Conservation (phyloP, 2,329 filamentous ascomycete species). For the Talaromyces sp. region DNA sequence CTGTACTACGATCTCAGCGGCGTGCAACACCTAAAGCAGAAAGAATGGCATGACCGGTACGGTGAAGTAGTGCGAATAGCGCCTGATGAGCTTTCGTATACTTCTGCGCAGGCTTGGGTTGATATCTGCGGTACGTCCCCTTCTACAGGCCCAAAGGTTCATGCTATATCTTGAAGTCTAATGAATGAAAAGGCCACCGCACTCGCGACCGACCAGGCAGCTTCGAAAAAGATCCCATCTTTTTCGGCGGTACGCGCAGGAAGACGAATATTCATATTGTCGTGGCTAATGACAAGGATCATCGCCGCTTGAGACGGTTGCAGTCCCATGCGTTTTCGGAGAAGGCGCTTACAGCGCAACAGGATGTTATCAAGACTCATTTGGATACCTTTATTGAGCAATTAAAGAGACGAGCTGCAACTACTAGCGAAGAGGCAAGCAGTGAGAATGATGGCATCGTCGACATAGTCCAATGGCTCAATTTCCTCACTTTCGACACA, state of each 20-base stretch:
- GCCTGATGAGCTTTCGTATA: constrained; percentile 46
- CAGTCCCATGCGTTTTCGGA: constrained; percentile 4
- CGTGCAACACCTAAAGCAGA: constrained; percentile 27
- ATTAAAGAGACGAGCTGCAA: constrained; percentile 18
- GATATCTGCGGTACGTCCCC: constrained; percentile 41
- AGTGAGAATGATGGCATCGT: constrained; percentile 22
- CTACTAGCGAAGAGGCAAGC: neutral
- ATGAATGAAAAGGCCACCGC: neutral
- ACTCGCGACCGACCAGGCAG: neutral
- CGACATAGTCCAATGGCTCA: constrained; percentile 37
- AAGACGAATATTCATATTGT: constrained; percentile 2
- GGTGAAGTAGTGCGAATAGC: constrained; percentile 42
- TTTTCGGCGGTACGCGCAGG: neutral
- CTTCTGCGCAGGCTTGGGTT: constrained; percentile 37
- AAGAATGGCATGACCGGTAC: constrained; percentile 32
- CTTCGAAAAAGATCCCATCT: neutral
- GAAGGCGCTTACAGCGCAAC: constrained; percentile 11
- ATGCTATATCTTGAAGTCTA: neutral
- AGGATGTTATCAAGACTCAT: constrained; percentile 16
- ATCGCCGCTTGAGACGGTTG: neutral
- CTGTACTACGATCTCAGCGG: constrained; percentile 24
- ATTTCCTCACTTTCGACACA: constrained; percentile 42
- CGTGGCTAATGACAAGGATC: neutral
- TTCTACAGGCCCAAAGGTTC: neutral
- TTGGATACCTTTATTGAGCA: constrained; percentile 28